Conservation (phyloP, 805 yeast genomes). For the Candida pseudoglaebosa region DNA sequence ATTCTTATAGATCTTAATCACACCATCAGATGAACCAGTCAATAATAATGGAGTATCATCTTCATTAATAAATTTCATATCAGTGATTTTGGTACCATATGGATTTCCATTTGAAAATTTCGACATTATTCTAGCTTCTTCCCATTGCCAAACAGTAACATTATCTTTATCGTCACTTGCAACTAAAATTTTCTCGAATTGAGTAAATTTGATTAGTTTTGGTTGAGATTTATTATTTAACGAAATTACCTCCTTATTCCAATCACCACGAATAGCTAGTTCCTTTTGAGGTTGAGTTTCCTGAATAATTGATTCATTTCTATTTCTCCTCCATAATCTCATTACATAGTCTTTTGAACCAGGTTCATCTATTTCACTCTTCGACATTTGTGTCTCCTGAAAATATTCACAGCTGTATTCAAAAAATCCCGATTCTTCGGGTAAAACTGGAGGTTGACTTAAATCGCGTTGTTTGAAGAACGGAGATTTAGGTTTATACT, state of each 20-base stretch:
- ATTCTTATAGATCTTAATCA: constrained; percentile 79
- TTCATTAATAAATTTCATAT: constrained; percentile 80
- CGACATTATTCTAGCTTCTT: constrained; percentile 48
- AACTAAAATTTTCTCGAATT: constrained; percentile 80
- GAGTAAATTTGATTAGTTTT: constrained; percentile 73
- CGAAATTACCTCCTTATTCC: constrained; percentile 62
- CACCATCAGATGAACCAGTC: constrained; percentile 92
- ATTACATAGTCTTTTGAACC: constrained; percentile 83
- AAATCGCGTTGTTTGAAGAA: constrained; percentile 41
- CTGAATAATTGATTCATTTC: constrained; percentile 82
- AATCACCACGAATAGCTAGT: constrained; percentile 75
- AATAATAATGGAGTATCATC: constrained; percentile 84
- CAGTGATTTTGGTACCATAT: constrained; percentile 84
- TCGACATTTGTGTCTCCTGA: constrained; percentile 93
- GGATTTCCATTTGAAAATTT: constrained; percentile 83
- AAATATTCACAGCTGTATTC: constrained; percentile 85
- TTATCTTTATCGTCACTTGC: constrained; percentile 82
- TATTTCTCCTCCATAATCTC: constrained; percentile 81
- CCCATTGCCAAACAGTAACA: constrained; percentile 89
- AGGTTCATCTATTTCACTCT: constrained; percentile 81
- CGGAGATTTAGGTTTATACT: constrained; percentile 56
- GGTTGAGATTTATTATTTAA: constrained; percentile 79
- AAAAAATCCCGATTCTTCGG: constrained; percentile 59
- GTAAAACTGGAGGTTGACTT: constrained; percentile 40
- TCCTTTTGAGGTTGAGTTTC: constrained; percentile 90